Evolutionary conservation across 257 asterid species (phyloP).

Genomic region (Rehmannia glutinosa): DNA sequence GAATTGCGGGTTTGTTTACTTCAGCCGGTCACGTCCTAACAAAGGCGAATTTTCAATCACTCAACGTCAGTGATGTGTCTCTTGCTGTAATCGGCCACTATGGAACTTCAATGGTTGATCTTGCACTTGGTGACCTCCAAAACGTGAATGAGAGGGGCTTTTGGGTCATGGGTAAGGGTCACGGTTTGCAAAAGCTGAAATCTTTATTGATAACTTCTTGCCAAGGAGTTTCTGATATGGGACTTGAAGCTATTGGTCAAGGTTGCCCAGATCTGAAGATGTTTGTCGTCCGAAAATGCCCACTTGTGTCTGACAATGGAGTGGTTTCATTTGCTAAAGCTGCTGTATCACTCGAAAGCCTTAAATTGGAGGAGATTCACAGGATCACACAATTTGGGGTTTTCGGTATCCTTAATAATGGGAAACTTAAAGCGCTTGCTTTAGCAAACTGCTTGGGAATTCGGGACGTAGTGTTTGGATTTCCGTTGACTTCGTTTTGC

Average conservation of each 20-base stretch:
- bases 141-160: slow-evolving; percentile 85
- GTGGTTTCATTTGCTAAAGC: slow-evolving; percentile 53
- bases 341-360: slow-evolving; percentile 54
- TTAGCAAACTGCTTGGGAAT: slow-evolving; percentile 70
- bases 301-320: slow-evolving; percentile 70
- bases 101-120: slow-evolving; percentile 61
- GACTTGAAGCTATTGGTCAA: slow-evolving; percentile 56
- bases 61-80: slow-evolving; percentile 64
- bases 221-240: slow-evolving; percentile 67
- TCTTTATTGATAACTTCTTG: slow-evolving; percentile 59
- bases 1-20: slow-evolving; percentile 62
- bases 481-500: slow-evolving; percentile 37
- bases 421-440: slow-evolving; percentile 57
- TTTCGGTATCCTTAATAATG: slow-evolving; percentile 52
- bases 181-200: slow-evolving; percentile 70
- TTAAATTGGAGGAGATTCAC: slow-evolving; percentile 70
- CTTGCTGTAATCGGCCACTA: slow-evolving; percentile 91
- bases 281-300: slow-evolving; percentile 47
- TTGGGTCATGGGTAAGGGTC: slow-evolving; percentile 96
- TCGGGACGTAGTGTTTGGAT: slow-evolving; percentile 36
- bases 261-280: slow-evolving; percentile 70
- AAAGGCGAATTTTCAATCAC: slow-evolving; percentile 55
- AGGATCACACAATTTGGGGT: slow-evolving; percentile 74
- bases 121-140: slow-evolving; percentile 48
- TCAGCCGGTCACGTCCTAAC: slow-evolving; percentile 55